phyloP scores from a whole-genome alignment of 1,284 basidiomycete species.

The Phylloboletellus chloephorus region DNA sequence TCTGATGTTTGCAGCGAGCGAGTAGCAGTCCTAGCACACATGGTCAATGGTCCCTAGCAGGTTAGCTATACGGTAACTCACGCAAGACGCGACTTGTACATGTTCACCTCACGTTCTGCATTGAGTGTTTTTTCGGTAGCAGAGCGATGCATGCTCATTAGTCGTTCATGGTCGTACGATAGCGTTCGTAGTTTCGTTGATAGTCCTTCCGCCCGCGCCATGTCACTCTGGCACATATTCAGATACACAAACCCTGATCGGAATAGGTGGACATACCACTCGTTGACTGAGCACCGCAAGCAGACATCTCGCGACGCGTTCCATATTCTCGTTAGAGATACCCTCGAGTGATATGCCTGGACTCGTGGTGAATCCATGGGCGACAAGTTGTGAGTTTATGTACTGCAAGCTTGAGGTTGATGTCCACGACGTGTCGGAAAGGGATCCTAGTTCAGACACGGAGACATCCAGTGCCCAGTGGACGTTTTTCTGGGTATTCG shows the following conservation, averaged over 20 bases:
- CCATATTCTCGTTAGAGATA: conserved; percentile 49
- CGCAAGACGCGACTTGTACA: conserved; percentile 66
- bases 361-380: conserved; percentile 64
- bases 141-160: conserved; percentile 56
- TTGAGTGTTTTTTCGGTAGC: conserved; percentile 56
- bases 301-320: conserved; percentile 69
- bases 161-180: conserved; percentile 78
- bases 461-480: conserved; percentile 43
- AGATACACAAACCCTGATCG: conserved; percentile 1
- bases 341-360: conserved; percentile 52
- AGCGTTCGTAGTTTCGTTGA: conserved; percentile 72
- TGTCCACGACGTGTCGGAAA: conserved; percentile 40
- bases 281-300: conserved; percentile 75
- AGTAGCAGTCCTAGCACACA: conserved; percentile 42
- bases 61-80: conserved; percentile 36
- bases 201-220: conserved; percentile 72
- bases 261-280: conserved; percentile 49
- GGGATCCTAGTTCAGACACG: conserved; percentile 38
- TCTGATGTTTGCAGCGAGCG: conserved; percentile 56
- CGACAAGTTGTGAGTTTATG: conserved; percentile 29
- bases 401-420: conserved; percentile 46
- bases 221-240: conserved; percentile 57
- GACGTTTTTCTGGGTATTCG: conserved; percentile 40
- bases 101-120: conserved; percentile 68
- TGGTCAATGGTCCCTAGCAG: conserved; percentile 11